A percentile compares a stretch with the other conserved stretches of the same genome.
These are phyloP conservation scores for Neltuma alba DNA, from an alignment of 306 rosid genomes.

Conservation along the genomic window DNA sequence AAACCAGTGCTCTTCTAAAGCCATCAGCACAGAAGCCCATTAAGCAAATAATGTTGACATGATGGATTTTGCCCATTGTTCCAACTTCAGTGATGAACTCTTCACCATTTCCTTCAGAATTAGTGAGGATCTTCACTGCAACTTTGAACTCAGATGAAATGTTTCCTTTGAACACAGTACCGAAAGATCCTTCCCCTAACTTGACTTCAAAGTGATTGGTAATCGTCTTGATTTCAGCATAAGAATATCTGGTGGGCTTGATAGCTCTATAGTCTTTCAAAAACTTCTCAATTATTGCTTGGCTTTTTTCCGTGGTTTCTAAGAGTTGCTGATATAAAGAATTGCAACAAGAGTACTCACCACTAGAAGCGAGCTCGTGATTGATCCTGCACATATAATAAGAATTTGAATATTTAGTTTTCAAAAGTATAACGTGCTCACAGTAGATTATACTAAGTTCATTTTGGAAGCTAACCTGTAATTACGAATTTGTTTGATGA, in stretches of 20 bases:
- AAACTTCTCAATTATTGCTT: constrained; percentile 7
- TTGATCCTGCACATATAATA: neutral
- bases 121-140: neutral
- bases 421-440: neutral
- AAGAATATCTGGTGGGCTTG: constrained; percentile 2
- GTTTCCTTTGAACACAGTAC: neutral
- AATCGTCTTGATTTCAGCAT: constrained; percentile 3
- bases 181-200: neutral
- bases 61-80: neutral
- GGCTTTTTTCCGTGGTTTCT: neutral
- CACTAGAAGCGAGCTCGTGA: neutral
- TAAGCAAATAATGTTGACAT: neutral
- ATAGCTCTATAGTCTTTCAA: neutral
- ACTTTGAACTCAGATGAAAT: neutral
- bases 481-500: neutral
- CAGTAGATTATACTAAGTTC: neutral
- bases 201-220: neutral
- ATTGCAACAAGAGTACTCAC: neutral
- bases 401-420: neutral
- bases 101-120: constrained; percentile 7
- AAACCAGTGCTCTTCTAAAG: neutral
- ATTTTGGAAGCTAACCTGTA: neutral
- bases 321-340: neutral
- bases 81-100: neutral
- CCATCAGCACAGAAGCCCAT: neutral